Evolutionary conservation across 1,284 basidiomycete species (phyloP).

Genomic region (Trichosporon sp.): DNA sequence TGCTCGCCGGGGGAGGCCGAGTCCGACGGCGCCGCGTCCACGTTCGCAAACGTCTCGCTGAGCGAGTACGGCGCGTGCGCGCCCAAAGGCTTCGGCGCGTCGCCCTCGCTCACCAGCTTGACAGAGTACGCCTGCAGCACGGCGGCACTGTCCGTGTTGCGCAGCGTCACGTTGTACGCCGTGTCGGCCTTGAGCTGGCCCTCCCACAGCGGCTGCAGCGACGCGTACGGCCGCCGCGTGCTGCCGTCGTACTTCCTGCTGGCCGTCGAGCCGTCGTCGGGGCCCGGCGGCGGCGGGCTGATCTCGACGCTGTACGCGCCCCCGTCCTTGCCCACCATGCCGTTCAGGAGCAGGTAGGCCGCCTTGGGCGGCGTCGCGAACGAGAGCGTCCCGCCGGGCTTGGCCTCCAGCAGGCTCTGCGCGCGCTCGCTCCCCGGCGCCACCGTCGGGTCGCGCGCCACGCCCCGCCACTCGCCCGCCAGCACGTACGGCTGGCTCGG

Average conservation of each 20-base stretch:
- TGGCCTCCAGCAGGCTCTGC: background rate
- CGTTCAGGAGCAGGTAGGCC: background rate
- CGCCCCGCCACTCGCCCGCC: background rate
- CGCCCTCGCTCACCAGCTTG: background rate
- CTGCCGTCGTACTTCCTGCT: background rate
- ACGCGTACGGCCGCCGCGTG: background rate
- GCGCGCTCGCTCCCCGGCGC: background rate
- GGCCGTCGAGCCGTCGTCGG: background rate
- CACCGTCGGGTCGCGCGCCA: background rate
- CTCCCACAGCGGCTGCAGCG: background rate
- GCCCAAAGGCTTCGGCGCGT: background rate
- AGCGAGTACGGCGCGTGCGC: background rate
- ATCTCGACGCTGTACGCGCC: background rate
- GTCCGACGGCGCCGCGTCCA: background rate
- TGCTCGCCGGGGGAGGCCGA: background rate
- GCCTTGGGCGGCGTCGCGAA: background rate
- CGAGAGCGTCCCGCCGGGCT: background rate
- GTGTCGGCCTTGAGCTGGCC: background rate
- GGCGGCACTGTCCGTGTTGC: background rate
- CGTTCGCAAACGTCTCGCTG: background rate
- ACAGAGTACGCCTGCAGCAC: background rate
- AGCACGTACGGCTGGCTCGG: background rate
- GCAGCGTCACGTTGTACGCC: background rate
- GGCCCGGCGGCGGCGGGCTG: background rate
- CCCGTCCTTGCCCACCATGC: background rate